Base-by-base conservation (phyloP, 176 grass and related monocot species). In the Avena eriantha region DNA sequence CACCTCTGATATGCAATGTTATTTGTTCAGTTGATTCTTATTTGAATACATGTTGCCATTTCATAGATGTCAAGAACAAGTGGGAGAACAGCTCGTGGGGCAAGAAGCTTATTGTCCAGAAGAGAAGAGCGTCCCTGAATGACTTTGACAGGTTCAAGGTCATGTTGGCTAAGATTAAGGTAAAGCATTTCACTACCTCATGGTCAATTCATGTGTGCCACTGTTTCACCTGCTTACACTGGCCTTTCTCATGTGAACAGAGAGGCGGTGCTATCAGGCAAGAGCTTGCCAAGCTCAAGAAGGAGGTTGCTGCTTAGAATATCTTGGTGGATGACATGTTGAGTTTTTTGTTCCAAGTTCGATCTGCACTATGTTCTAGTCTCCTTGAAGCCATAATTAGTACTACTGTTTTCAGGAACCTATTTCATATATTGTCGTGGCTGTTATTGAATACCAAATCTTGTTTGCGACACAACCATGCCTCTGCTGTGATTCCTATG, bases 61-160 rank as follows among this genome's bases (percentile, higher is more conserved):
- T 53, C 69, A 29, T 81, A 95, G 95, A 97, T 88, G 95, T 97
- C 16, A 97, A 97, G 59, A 90, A 75, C 55, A 97, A 95, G 77
- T 97, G 95, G 95, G 95, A 97, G 87, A 98, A 93, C 46, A 98
- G 96, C 78, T 95, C 91, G 1, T 98, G 96, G 96, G 96, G 96
- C 64, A 98, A 87, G 88, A 98, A 98, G 86, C 57, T 98, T 36
- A 95, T 98, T 83, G 96, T 98, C 34, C 96, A 98, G 96, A 89
- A 94, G 81, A 95, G 88, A 90, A 95, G 96, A 94, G 93, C 96
- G 35, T 66, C 96, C 0, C 93, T 98, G 33, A 95, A 95, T 91
- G 96, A 98, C 77, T 95, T 98, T 8, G 90, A 98, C 60, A 93
- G 93, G 89, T 98, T 95, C 88, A 98, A 95, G 89, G 91, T 95